These are phyloP conservation scores for Fonsecaea monophora DNA, from an alignment of 2,329 filamentous ascomycete species.

Conservation along the genomic window DNA sequence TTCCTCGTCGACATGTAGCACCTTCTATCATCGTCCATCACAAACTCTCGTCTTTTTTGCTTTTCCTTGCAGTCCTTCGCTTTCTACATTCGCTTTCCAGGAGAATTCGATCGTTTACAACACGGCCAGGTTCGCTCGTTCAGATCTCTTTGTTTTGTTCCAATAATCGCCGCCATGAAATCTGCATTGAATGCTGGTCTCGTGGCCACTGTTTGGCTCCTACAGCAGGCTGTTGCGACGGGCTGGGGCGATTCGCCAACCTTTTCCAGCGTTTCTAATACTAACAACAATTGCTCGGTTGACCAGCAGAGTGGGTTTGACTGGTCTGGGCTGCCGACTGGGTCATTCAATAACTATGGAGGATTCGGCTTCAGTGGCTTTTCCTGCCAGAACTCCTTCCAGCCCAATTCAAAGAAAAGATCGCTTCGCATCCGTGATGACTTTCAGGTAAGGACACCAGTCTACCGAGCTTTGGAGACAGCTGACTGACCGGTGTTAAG, in stretches of 20 bases:
- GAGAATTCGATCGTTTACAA: conserved; percentile 24
- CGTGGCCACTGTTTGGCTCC: conserved; percentile 55
- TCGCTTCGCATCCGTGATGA: conserved; percentile 53
- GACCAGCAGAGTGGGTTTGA: conserved; percentile 73
- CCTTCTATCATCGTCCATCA: not conserved
- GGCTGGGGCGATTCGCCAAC: conserved; percentile 59
- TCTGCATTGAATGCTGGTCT: conserved; percentile 43
- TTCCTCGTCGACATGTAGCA: not conserved
- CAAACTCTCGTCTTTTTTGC: conserved; percentile 40
- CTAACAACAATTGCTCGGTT: conserved; percentile 77
- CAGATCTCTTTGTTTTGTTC: conserved; percentile 15
- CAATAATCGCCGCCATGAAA: conserved; percentile 35
- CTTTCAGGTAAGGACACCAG: conserved; percentile 30
- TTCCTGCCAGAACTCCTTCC: conserved; percentile 67
- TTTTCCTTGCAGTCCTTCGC: conserved; percentile 46
- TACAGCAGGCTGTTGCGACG: conserved; percentile 55
- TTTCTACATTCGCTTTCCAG: conserved; percentile 32
- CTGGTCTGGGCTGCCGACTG: conserved; percentile 69
- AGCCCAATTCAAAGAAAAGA: conserved; percentile 60
- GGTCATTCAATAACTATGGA: conserved; percentile 69
- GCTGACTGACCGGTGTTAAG: conserved; percentile 57
- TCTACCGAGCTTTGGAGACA: not conserved
- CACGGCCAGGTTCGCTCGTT: conserved; percentile 25
- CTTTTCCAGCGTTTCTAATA: conserved; percentile 74
- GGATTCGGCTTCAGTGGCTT: conserved; percentile 78